Base-by-base conservation (phyloP, 257 asterid genomes). In the Ajuga chamaepitys region DNA sequence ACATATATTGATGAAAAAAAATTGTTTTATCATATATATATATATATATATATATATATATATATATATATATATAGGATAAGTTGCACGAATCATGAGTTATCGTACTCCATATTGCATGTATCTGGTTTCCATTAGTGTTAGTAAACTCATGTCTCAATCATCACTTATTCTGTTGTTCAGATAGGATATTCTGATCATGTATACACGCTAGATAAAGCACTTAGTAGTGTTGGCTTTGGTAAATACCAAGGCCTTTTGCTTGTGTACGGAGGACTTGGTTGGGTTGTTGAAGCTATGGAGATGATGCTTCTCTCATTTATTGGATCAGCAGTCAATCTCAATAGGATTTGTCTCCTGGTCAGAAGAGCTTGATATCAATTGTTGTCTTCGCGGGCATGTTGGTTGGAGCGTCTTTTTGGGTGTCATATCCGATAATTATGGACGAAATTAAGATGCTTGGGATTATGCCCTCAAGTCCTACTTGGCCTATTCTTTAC, bases 161-260 rank as follows among this genome's bases (percentile, higher is more conserved):
- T 60, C 56, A 22, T 58, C 28, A 5, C 61, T 55, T 26, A 1
- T n/a, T n/a, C n/a, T n/a, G n/a, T n/a, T n/a, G n/a, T n/a, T n/a
- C n/a, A n/a, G n/a, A n/a, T n/a, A n/a, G 76, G 61, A 69, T 77
- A 72, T 57, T 61, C 76, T 13, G 37, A 62, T 16, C 35, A 22
- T 14, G 51, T 72, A 21, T 79, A 69, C 80, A 71, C 78, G 41
- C 70, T 80, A 34, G 82, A 80, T 34, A 80, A 77, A 70, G 80
- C 85, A 38, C 82, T 80, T 14, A 21, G 57, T 3, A 34, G 51
- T 18, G 71, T 80, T 53, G 85, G 85, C 17, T 80, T 80, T 65
- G 85, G 85, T 64, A 80, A 68, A 74, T 80, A 70, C 75, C 85
- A n/a, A n/a, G n/a, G n/a, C n/a, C n/a, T n/a, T n/a, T n/a, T n/a